These are phyloP conservation scores for Bruguiera gymnorhiza DNA, from an alignment of 345 rosid species.

Conservation along the genomic window DNA sequence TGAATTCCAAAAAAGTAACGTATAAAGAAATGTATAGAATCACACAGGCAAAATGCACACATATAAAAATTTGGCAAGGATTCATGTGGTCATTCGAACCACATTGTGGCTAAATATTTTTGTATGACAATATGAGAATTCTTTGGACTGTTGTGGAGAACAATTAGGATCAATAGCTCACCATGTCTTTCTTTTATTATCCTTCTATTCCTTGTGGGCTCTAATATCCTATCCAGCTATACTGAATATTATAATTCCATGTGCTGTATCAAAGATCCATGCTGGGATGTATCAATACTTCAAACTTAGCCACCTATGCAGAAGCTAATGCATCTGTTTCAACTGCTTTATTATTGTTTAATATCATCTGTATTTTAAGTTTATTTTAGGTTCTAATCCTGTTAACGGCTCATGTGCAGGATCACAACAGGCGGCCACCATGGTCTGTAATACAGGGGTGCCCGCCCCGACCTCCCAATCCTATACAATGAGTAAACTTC, in stretches of 20 bases:
- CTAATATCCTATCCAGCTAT: background rate
- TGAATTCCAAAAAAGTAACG: no score
- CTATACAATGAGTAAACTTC: conserved; percentile 20
- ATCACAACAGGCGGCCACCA: conserved; percentile 63
- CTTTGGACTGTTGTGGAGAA: background rate
- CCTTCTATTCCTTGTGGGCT: background rate
- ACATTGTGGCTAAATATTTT: background rate
- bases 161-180: background rate
- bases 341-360: no score
- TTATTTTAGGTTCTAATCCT: background rate
- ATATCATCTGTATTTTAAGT: background rate
- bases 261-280: background rate
- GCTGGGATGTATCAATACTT: background rate
- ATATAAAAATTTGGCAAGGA: no score
- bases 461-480: conserved; percentile 32
- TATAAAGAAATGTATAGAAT: no score
- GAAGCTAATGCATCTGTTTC: background rate
- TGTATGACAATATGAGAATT: background rate
- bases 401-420: conserved; percentile 40
- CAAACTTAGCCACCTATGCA: background rate
- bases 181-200: background rate
- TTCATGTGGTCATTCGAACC: no score
- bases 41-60: no score
- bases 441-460: conserved; percentile 80
- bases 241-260: background rate